Evolutionary conservation across 176 grass and related monocot species (phyloP), one percentile per base, ranked within the genome.

Genomic region (Carex cristatella): DNA sequence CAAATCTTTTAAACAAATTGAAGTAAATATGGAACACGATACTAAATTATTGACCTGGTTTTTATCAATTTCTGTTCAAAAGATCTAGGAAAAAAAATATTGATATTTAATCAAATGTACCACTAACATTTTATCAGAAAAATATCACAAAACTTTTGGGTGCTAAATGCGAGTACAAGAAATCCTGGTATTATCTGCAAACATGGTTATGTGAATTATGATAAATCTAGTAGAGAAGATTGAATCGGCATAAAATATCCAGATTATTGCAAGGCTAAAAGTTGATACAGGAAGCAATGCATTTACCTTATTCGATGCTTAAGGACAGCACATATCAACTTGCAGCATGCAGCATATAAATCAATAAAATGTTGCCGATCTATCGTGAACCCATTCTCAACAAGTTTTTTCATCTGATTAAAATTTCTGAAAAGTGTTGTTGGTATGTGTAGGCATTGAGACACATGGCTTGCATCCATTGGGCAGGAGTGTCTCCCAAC

Each of bases 301-400:
- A 72, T 35, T 61, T 92, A 98, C 95, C 89, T 63, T 84, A 86
- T 86, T 59, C 86, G 91, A 69, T 98, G 95, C 81, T 92, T 87
- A 89, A 98, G 88, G 65, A 85, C 86, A 57, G 89, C 84, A 46
- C 88, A 94, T 84, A 98, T 71, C 65, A 98, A 89, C 84, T 95
- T 98, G 83, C 95, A 98, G 85, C 95, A 98, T 91, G 93, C 88
- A 86, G 89, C 87, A 88, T 93, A 98, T 35, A 98, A 85, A 86
- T 98, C 91, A 72, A 94, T 74, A 9, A 87, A 93, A 87, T 90
- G 91, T 59, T 89, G 89, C 63, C 88, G 87, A 83, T 98, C 89
- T 59, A 98, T 40, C 44, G 85, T 64, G 80, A 79, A 93, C 83
- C 89, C 85, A 82, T 83, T 67, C 51, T 72, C 84, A 74, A 76